Percentiles rank a stretch among this genome's conserved stretches.
Conservation (phyloP, 441 rosid species). For the Hura crepitans region DNA sequence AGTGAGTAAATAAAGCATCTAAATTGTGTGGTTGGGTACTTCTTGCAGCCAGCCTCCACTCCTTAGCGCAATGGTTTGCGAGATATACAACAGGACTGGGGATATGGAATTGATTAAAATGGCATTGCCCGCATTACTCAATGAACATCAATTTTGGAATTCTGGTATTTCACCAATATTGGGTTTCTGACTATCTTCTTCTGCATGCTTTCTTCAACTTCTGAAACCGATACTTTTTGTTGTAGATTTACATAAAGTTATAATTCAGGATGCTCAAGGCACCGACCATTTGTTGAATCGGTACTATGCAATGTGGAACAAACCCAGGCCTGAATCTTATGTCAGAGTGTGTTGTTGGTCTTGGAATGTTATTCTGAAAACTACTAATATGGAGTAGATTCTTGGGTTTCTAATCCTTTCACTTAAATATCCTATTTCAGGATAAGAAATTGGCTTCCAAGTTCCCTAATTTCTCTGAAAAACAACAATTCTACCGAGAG, state of each 20-base stretch:
- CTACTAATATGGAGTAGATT: too few relatives aligned
- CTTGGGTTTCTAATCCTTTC: background rate
- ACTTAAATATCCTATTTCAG: slow-evolving; percentile 31
- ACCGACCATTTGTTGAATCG: slow-evolving; percentile 52
- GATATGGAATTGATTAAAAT: slow-evolving; percentile 50
- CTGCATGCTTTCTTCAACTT: slow-evolving; percentile 10
- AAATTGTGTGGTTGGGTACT: background rate
- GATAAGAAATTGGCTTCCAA: slow-evolving; percentile 63
- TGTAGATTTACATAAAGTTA: slow-evolving; percentile 63
- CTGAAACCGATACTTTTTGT: background rate
- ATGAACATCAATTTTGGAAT: slow-evolving; percentile 80
- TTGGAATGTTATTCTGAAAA: background rate
- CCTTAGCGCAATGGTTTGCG: slow-evolving; percentile 75
- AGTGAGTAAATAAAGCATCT: background rate
- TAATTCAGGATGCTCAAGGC: slow-evolving; percentile 44
- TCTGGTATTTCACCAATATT: slow-evolving; percentile 42
- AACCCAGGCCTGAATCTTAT: slow-evolving; percentile 79
- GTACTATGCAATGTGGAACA: slow-evolving; percentile 89
- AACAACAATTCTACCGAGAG: slow-evolving; percentile 52
- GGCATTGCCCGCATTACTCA: slow-evolving; percentile 62
- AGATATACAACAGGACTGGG: slow-evolving; percentile 50
- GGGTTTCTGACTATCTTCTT: background rate
- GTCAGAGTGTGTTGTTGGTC: slow-evolving; percentile 42
- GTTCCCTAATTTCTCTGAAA: slow-evolving; percentile 39
- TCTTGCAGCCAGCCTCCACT: slow-evolving; percentile 79